A percentile compares a stretch with the other conserved stretches of the same genome.
phyloP scores from a whole-genome alignment of 2,329 filamentous ascomycete genomes.

The Corynespora cassiicola region DNA sequence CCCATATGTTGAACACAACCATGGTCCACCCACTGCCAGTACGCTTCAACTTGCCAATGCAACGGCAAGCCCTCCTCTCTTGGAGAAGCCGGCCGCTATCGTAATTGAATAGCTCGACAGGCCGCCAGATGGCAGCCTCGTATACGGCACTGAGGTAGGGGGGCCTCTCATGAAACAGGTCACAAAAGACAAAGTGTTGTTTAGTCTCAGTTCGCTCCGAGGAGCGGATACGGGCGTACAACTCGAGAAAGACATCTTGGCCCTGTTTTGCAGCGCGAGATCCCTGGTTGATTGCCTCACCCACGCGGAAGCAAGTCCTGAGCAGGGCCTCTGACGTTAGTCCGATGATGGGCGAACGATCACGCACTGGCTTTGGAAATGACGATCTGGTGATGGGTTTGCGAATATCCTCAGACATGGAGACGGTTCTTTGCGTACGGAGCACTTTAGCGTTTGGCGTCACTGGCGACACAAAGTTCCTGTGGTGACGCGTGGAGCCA shows the following conservation, averaged over 20 bases:
- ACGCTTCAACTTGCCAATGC: constrained; percentile 56
- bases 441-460: constrained; percentile 24
- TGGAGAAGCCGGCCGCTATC: constrained; percentile 54
- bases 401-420: constrained; percentile 6
- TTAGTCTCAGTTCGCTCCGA: constrained; percentile 62
- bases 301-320: constrained; percentile 69
- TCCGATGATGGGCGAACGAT: constrained; percentile 62
- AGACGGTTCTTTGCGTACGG: constrained; percentile 12
- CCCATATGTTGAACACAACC: constrained; percentile 58
- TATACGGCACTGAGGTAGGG: constrained; percentile 60
- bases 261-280: constrained; percentile 54
- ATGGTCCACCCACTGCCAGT: constrained; percentile 52
- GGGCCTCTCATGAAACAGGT: constrained; percentile 65
- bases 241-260: constrained; percentile 61
- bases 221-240: constrained; percentile 67
- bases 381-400: constrained; percentile 58
- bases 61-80: constrained; percentile 53
- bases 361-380: constrained; percentile 58
- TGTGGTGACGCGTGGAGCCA: constrained; percentile 4
- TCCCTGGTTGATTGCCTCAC: constrained; percentile 63
- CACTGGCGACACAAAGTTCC: constrained; percentile 31
- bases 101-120: constrained; percentile 52
- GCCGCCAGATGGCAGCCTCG: constrained; percentile 52
- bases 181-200: constrained; percentile 70
- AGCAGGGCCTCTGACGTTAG: constrained; percentile 56